Evolutionary conservation across 169 alveolate species (phyloP).

Genomic region (Hammondia hammondi): DNA sequence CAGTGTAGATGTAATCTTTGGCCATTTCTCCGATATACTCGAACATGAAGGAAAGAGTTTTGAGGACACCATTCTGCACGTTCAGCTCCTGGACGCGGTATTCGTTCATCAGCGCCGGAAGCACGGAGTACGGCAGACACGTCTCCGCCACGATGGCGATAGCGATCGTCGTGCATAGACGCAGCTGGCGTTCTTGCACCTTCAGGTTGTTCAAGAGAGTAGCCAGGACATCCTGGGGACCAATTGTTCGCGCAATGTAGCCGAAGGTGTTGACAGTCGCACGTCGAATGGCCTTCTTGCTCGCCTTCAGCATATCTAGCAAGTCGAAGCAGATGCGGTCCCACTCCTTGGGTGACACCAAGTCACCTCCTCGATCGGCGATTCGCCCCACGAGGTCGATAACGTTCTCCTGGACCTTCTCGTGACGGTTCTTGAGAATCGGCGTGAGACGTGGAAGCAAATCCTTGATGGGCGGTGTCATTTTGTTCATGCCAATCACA

Average conservation of each 20-base stretch:
- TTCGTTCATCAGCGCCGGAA: slow-evolving; percentile 99
- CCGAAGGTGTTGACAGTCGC: slow-evolving; percentile 99
- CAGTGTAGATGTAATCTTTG: slow-evolving; percentile 97
- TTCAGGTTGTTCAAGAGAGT: slow-evolving; percentile 88
- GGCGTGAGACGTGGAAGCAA: slow-evolving; percentile 99
- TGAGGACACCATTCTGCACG: slow-evolving; percentile 99
- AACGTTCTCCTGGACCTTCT: slow-evolving; percentile 92
- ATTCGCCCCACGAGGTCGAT: slow-evolving; percentile 96
- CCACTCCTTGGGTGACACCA: slow-evolving; percentile 99
- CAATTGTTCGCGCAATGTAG: slow-evolving; percentile 99
- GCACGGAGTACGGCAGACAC: slow-evolving; percentile 99
- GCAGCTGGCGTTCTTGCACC: slow-evolving; percentile 99
- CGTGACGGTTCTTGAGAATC: slow-evolving; percentile 98
- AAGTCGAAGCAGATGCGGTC: slow-evolving; percentile 99
- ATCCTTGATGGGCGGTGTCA: slow-evolving; percentile 99
- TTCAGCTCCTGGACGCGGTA: slow-evolving; percentile 98
- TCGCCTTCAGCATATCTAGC: slow-evolving; percentile 95
- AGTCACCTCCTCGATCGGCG: slow-evolving; percentile 99
- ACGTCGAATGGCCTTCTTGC: slow-evolving; percentile 95
- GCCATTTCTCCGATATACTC: slow-evolving; percentile 93
- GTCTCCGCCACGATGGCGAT: slow-evolving; percentile 99
- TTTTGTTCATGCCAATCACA: slow-evolving; percentile 96
- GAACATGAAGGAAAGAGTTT: slow-evolving; percentile 98
- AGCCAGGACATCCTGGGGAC: slow-evolving; percentile 99
- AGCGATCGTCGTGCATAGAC: slow-evolving; percentile 84